Evolutionary conservation across 2,329 filamentous ascomycete genomes (phyloP), one percentile per base, ranked within the genome.

Genomic region (Monosporascus cannonballus): DNA sequence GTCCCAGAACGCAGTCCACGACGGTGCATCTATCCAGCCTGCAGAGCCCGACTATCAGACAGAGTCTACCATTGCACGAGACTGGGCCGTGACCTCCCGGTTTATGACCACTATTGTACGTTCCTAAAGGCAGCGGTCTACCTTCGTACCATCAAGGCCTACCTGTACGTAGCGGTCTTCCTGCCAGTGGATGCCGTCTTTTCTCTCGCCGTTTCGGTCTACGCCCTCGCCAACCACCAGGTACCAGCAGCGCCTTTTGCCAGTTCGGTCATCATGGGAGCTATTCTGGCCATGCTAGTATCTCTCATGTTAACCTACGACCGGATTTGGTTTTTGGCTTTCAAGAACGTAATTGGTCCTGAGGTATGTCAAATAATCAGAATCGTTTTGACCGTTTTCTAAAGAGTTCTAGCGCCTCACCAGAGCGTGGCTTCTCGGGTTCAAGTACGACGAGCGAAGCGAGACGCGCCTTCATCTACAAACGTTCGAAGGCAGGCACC

Each of bases 141-240:
- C 50, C 54, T 58, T 22, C 54, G 54, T 22, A 59, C 58, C 4
- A 52, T 60, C 39, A 60, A 60, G 53, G 42, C 54, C 27, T 60
- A 60, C 49, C 48, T 52, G 20, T 57, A 49, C 48, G 25, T 51
- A 4, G 25, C 56, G 20, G 22, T 58, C 24, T 57, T 58, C 51
- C 50, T 58, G 22, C 47, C 50, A 17, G 42, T 60, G 2, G 58
- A 60, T 27, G 46, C 49, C n/a, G 1, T 56, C 3, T 54, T 54
- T 30, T 53, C 51, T 20, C 18, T 56, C 11, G 45, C 47, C 22
- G 48, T 54, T 7, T 54, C 51, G 4, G 18, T 52, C 25, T 30
- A 22, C 18, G 54, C 56, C 20, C 17, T 55, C 11, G 30, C 47
- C 36, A 45, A 6, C 17, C 5, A 44, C 11, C 18, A 44, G 8